These are phyloP conservation scores for Candida orba DNA, from an alignment of 805 yeast species.

Conservation along the genomic window DNA sequence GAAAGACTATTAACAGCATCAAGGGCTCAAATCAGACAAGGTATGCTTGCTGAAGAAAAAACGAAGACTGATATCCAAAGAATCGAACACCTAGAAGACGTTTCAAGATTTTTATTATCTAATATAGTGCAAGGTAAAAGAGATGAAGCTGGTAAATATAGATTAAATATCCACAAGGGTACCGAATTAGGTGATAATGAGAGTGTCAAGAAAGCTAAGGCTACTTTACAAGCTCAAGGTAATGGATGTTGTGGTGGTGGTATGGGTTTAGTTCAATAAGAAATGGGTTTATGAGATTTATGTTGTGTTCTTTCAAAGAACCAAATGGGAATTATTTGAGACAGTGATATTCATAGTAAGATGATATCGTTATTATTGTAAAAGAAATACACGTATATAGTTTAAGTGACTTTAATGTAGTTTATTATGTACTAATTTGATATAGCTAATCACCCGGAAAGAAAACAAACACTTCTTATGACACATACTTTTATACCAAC, in stretches of 20 bases:
- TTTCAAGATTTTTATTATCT: conserved; percentile 57
- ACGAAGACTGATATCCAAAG: conserved; percentile 41
- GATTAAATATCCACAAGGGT: conserved; percentile 65
- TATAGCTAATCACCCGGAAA: no score
- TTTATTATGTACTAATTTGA: not conserved
- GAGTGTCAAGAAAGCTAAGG: conserved; percentile 47
- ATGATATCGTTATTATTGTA: no score
- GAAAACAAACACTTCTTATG: no score
- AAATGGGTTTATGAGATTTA: not conserved
- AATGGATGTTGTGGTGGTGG: conserved; percentile 57
- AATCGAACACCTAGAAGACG: conserved; percentile 54
- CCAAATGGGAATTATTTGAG: no score
- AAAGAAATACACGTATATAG: not conserved
- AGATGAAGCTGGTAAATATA: conserved; percentile 36
- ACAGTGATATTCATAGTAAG: not conserved
- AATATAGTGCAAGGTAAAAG: conserved; percentile 85
- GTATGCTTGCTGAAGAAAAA: conserved; percentile 44
- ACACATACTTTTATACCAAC: no score
- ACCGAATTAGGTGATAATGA: conserved; percentile 93
- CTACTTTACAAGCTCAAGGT: conserved; percentile 40
- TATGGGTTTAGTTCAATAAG: conserved; percentile 12
- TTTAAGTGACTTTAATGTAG: not conserved
- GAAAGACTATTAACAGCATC: conserved; percentile 47
- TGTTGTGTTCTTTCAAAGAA: no score
- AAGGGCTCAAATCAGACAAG: conserved; percentile 49